A percentile compares a stretch with the other conserved stretches of the same genome.
phyloP scores from a whole-genome alignment of 2,329 filamentous ascomycete genomes.

The Geosmithia morbida region DNA sequence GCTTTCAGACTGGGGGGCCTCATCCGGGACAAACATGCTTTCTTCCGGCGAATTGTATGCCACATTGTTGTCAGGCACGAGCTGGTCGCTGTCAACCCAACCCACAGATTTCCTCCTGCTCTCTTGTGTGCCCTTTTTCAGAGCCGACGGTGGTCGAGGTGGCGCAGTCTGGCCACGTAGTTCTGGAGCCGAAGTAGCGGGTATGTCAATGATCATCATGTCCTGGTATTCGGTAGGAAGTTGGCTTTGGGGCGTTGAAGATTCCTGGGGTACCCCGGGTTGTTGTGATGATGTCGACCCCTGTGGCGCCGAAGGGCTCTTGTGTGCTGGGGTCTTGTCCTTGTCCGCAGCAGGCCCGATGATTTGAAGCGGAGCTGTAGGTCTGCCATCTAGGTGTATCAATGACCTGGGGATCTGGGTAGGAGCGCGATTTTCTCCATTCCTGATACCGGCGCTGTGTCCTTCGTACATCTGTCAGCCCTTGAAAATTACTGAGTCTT shows the following conservation, averaged over 20 bases:
- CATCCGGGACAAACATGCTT: neutral
- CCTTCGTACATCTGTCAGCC: slow-evolving; percentile 15
- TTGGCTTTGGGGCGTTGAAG: neutral
- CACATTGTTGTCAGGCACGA: neutral
- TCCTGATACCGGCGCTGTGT: slow-evolving; percentile 23
- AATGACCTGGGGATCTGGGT: slow-evolving; percentile 15
- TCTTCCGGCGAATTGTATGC: neutral
- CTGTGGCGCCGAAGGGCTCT: neutral
- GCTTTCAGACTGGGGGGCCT: neutral
- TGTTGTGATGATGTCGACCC: neutral
- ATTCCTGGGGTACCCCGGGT: no score
- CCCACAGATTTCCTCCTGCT: slow-evolving; percentile 9
- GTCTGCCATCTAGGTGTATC: slow-evolving; percentile 10
- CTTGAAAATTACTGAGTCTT: slow-evolving; percentile 9
- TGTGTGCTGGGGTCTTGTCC: neutral
- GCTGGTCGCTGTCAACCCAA: slow-evolving; percentile 9
- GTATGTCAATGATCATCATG: neutral
- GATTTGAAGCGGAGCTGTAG: neutral
- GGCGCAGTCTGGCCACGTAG: neutral
- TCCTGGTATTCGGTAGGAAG: neutral
- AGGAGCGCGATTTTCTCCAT: slow-evolving; percentile 19
- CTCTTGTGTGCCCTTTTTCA: neutral
- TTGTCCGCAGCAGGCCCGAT: neutral
- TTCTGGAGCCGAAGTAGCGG: neutral
- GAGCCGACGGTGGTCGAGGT: neutral